Evolutionary conservation across 164 flowering plant genomes (phyloP), one percentile per base, ranked within the genome.

Genomic region (Platanus orientalis): DNA sequence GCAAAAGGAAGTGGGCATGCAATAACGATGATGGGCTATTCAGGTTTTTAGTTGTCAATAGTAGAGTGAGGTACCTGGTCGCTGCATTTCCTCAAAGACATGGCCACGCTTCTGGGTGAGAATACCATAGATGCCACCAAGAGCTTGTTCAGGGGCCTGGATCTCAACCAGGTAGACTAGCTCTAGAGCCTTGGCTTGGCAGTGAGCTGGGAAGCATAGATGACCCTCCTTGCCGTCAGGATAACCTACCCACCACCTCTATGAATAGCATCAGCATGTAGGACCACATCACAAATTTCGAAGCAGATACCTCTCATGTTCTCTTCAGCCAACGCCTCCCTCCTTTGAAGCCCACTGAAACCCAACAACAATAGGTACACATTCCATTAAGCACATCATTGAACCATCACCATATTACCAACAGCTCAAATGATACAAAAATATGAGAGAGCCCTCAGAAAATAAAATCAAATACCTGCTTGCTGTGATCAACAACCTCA

Each of bases 31-130:
- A n/a, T n/a, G n/a, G n/a, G n/a, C n/a, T n/a, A n/a, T n/a, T n/a
- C n/a, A n/a, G n/a, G n/a, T n/a, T n/a, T n/a, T n/a, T n/a, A n/a
- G n/a, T n/a, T n/a, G n/a, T n/a, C n/a, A n/a, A n/a, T n/a, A n/a
- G 64, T 71, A 71, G 20, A 62, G 77, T 21, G 73, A 74, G 21
- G 67, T 45, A 45, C 49, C 49, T 45, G 73, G 78, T 71, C 78
- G 71, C 71, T 74, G 78, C 50, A 72, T 27, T 50, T 75, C 79
- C 62, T 75, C 79, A 50, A 75, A 75, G 32, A 75, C 79, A 48
- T 76, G 79, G 1, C 76, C 79, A 67, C 49, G 49, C 49, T 45
- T 45, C 49, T 45, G 49, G n/a, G 12, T 45, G 19, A 45, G 20
- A 45, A 45, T 75, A 61, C 54, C 66, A 71, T 75, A 75, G 54